Percentiles rank a stretch among this genome's conserved stretches.
phyloP scores from a whole-genome alignment of 768 basidiomycete species.

The Agrocybe praecox region DNA sequence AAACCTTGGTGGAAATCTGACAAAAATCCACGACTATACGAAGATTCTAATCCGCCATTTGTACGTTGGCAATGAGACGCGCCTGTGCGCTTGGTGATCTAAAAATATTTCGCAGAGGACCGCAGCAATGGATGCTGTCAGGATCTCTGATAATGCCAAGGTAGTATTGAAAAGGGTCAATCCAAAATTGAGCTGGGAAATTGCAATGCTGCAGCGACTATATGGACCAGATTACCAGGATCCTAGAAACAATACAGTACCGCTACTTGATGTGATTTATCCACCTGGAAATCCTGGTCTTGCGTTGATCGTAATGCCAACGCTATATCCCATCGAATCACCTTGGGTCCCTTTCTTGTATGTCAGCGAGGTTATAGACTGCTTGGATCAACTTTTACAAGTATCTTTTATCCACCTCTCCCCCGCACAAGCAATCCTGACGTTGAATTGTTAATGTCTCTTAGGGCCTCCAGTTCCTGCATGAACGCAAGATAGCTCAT shows the following conservation, averaged over 20 bases:
- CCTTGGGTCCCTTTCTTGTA: slow-evolving; percentile 22
- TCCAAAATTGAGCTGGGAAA: slow-evolving; percentile 11
- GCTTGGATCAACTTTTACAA: slow-evolving; percentile 20
- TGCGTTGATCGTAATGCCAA: slow-evolving; percentile 24
- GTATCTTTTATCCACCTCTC: slow-evolving; percentile 7
- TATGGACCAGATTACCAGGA: slow-evolving; percentile 10
- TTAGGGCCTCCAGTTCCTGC: slow-evolving; percentile 22
- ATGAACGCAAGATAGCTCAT: slow-evolving; percentile 16
- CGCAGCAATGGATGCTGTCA: slow-evolving; percentile 20
- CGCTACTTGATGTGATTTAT: slow-evolving; percentile 21
- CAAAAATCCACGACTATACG: too few species aligned
- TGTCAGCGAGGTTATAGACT: slow-evolving; percentile 21
- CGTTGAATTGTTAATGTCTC: not conserved
- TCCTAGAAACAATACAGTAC: slow-evolving; percentile 23
- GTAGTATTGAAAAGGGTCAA: slow-evolving; percentile 18
- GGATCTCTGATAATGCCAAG: slow-evolving; percentile 15
- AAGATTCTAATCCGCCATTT: too few species aligned
- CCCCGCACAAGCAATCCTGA: not conserved
- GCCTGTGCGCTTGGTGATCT: not conserved
- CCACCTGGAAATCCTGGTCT: slow-evolving; percentile 13
- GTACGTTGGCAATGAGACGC: not conserved
- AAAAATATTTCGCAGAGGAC: too few species aligned
- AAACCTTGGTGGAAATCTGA: too few species aligned
- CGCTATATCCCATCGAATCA: not conserved
- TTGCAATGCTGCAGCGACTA: slow-evolving; percentile 17